Evolutionary conservation across 768 basidiomycete species (phyloP).

Genomic region (Coprinellus micaceus): DNA sequence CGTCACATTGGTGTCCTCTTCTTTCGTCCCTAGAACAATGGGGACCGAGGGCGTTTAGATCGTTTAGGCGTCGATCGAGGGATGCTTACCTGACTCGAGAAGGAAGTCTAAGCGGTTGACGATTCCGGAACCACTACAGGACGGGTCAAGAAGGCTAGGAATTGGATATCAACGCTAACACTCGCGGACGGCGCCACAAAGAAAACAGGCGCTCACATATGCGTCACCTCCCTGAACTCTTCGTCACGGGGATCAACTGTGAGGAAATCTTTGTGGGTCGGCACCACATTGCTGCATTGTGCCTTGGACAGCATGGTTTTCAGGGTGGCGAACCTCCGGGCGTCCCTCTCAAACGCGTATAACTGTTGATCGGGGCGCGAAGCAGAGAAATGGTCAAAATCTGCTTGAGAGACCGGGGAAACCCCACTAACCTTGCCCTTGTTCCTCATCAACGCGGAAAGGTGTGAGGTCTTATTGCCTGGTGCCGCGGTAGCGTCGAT

Average conservation of each 20-base stretch:
- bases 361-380: slow-evolving; percentile 37
- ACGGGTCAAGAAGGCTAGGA: slow-evolving; percentile 84
- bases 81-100: slow-evolving; percentile 59
- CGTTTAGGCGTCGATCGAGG: background rate
- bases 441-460: slow-evolving; percentile 83
- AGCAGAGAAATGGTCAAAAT: background rate
- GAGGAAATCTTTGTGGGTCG: slow-evolving; percentile 82
- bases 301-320: slow-evolving; percentile 83
- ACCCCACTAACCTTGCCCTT: slow-evolving; percentile 63
- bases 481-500: slow-evolving; percentile 97
- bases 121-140: slow-evolving; percentile 93
- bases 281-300: slow-evolving; percentile 73
- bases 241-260: slow-evolving; percentile 63
- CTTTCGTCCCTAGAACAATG: slow-evolving; percentile 43
- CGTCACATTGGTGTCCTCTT: slow-evolving; percentile 44
- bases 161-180: background rate
- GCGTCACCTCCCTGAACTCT: slow-evolving; percentile 65
- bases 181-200: background rate
- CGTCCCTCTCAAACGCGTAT: slow-evolving; percentile 87
- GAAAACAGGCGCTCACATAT: slow-evolving; percentile 62
- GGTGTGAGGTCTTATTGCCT: slow-evolving; percentile 95
- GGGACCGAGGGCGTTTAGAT: background rate
- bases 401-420: background rate
- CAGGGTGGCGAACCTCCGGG: slow-evolving; percentile 76
- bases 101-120: slow-evolving; percentile 87